These are phyloP conservation scores for Vigna radiata DNA, from an alignment of 306 rosid species.

Conservation along the genomic window DNA sequence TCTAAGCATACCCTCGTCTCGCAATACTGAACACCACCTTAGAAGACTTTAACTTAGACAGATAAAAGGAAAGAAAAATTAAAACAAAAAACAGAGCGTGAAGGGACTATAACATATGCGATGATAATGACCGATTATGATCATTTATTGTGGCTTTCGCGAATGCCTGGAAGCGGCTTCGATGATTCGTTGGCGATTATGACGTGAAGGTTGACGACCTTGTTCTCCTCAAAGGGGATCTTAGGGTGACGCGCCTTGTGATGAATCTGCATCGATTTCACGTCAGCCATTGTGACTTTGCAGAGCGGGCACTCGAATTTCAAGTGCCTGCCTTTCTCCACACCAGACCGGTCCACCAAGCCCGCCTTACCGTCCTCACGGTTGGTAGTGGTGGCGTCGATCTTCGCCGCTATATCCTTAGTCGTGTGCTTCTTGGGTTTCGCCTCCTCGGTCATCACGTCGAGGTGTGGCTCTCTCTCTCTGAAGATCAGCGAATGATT, in stretches of 20 bases:
- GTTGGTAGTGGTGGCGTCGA: constrained; percentile 88
- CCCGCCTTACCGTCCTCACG: constrained; percentile 99
- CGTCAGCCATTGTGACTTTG: constrained; percentile 83
- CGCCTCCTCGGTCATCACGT: constrained; percentile 85
- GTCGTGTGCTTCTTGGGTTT: constrained; percentile 99
- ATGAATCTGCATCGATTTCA: constrained; percentile 95
- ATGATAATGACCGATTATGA: background rate
- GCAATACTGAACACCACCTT: background rate
- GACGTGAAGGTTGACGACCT: constrained; percentile 67
- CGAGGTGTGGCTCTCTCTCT: background rate
- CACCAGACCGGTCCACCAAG: constrained; percentile 65
- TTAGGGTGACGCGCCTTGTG: constrained; percentile 89
- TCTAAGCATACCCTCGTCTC: too few relatives aligned
- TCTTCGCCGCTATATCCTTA: constrained; percentile 84
- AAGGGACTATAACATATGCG: constrained; percentile 2
- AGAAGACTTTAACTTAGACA: constrained; percentile 16
- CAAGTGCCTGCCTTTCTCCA: constrained; percentile 90
- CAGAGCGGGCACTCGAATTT: constrained; percentile 95
- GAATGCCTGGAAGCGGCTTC: constrained; percentile 76
- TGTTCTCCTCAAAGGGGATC: constrained; percentile 75
- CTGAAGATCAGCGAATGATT: background rate
- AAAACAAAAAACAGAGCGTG: background rate
- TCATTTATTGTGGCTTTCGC: constrained; percentile 88
- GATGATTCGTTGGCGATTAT: constrained; percentile 32
- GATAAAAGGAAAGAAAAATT: background rate